phyloP scores from a whole-genome alignment of 2,329 filamentous ascomycete genomes.

The Ophiostoma himal-ulmi region DNA sequence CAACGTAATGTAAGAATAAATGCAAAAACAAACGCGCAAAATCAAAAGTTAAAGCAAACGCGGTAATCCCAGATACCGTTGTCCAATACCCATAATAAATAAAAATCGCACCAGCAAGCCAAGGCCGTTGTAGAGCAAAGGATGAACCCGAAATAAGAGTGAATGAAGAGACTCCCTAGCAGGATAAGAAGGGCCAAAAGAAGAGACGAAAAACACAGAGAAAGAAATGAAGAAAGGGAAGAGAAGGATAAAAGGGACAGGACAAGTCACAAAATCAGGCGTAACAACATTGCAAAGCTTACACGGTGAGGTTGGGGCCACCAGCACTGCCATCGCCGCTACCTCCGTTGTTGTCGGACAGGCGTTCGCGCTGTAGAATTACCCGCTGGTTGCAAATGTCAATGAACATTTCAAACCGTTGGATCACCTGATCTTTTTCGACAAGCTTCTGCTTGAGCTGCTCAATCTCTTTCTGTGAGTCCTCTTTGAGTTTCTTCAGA shows the following conservation, averaged over 20 bases:
- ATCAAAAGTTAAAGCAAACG: background rate
- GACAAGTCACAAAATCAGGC: background rate
- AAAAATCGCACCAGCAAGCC: background rate
- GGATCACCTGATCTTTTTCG: constrained; percentile 57
- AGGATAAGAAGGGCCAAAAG: background rate
- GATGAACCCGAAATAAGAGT: background rate
- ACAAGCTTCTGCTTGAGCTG: constrained; percentile 54
- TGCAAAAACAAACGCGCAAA: background rate
- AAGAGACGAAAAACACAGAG: background rate
- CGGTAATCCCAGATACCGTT: background rate
- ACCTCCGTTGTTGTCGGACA: constrained; percentile 33
- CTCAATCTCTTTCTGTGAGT: constrained; percentile 53
- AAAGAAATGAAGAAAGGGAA: background rate
- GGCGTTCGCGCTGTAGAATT: constrained; percentile 55
- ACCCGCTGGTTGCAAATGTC: constrained; percentile 63
- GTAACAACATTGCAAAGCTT: background rate
- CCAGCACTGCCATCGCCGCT: constrained; percentile 23
- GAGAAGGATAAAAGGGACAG: background rate
- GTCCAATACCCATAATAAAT: background rate
- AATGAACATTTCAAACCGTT: constrained; percentile 63
- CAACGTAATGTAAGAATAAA: background rate
- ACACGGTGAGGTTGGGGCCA: constrained; percentile 19
- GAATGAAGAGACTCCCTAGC: background rate
- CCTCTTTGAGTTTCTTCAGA: constrained; percentile 49
- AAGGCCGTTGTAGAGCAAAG: background rate